Conservation (phyloP, 768 basidiomycete genomes). For the Lactarius akahatsu region DNA sequence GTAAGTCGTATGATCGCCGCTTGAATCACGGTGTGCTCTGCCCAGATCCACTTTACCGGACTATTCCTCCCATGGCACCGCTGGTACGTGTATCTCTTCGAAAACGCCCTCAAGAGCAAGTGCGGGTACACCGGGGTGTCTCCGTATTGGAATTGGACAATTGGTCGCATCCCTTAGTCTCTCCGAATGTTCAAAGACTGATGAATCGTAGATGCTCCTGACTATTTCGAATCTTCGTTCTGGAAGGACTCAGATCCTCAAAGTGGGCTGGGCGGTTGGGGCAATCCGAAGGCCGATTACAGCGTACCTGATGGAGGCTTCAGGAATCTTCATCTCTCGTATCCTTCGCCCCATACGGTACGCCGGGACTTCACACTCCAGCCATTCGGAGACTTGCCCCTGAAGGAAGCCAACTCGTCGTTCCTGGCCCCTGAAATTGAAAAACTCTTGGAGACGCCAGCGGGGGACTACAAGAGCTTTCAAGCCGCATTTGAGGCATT, state of each 20-base stretch:
- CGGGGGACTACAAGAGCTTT: conserved; percentile 35
- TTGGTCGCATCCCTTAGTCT: conserved; percentile 19
- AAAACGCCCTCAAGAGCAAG: conserved; percentile 28
- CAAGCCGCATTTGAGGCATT: conserved; percentile 35
- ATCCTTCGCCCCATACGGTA: conserved; percentile 37
- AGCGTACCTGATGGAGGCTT: conserved; percentile 36
- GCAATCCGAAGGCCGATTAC: conserved; percentile 30
- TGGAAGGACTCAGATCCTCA: conserved; percentile 30
- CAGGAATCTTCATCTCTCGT: conserved; percentile 32
- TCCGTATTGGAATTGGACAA: conserved; percentile 37
- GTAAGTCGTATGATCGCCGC: neutral
- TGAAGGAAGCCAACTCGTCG: conserved; percentile 32
- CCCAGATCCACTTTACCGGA: conserved; percentile 32
- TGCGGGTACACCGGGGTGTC: conserved; percentile 32
- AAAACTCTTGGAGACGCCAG: conserved; percentile 32
- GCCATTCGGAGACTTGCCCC: conserved; percentile 31
- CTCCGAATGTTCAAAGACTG: neutral
- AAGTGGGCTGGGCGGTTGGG: conserved; percentile 35
- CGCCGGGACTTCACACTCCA: conserved; percentile 39
- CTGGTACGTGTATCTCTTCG: conserved; percentile 31
- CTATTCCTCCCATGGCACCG: conserved; percentile 36
- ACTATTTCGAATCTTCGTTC: conserved; percentile 30
- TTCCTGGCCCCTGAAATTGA: conserved; percentile 33
- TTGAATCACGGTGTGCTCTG: neutral
- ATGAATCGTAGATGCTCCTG: conserved; percentile 28